Conservation (phyloP, 1,139 yeast species). For the Protomyces pachydermus region DNA sequence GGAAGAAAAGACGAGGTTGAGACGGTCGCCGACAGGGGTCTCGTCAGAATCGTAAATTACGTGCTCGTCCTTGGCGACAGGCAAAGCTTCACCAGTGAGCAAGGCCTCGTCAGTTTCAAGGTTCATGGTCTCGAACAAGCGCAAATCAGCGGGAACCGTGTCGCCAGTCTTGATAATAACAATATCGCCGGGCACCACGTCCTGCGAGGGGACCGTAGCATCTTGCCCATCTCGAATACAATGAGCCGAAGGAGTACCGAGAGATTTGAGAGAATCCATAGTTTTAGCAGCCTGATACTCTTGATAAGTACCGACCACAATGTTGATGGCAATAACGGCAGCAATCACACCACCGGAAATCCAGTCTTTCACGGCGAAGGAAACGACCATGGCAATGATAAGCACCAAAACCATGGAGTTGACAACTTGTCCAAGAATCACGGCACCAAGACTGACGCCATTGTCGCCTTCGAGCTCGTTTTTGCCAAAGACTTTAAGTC, state of each 20-base stretch:
- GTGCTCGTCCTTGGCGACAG: conserved; percentile 55
- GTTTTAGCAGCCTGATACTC: conserved; percentile 73
- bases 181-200: conserved; percentile 75
- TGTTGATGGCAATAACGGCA: conserved; percentile 62
- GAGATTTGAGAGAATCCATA: conserved; percentile 66
- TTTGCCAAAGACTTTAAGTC: conserved; percentile 48
- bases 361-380: conserved; percentile 72
- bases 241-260: conserved; percentile 68
- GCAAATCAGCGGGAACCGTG: conserved; percentile 71
- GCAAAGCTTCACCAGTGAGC: conserved; percentile 74
- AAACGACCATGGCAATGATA: conserved; percentile 67
- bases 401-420: conserved; percentile 78
- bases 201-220: conserved; percentile 55
- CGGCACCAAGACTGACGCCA: conserved; percentile 53
- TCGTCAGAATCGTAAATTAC: conserved; percentile 44
- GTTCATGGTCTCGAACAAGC: conserved; percentile 58
- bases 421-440: conserved; percentile 63
- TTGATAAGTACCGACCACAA: conserved; percentile 65
- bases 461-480: conserved; percentile 61
- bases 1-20: conserved; percentile 68
- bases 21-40: conserved; percentile 69
- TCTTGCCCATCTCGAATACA: conserved; percentile 63
- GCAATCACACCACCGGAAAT: conserved; percentile 80
- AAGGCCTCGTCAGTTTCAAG: conserved; percentile 78
- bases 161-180: conserved; percentile 66